phyloP scores from a whole-genome alignment of 2,329 filamentous ascomycete genomes.

The Neopestalotiopsis sp. region DNA sequence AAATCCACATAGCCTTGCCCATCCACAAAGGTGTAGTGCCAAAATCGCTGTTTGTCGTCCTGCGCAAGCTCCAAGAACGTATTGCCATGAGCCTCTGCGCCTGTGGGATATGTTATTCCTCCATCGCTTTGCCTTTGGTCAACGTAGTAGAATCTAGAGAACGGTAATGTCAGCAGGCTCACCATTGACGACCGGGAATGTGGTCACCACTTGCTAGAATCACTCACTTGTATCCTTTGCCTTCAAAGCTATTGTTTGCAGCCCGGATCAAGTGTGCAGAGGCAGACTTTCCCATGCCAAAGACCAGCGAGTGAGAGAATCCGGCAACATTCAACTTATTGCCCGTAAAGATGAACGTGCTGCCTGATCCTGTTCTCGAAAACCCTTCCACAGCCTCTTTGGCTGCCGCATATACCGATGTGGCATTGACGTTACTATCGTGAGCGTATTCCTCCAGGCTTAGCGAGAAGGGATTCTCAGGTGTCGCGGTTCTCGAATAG shows the following conservation, averaged over 20 bases:
- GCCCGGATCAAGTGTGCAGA: constrained; percentile 24
- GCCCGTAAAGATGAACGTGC: constrained; percentile 32
- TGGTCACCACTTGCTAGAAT: neutral
- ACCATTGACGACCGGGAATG: neutral
- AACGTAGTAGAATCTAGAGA: constrained; percentile 26
- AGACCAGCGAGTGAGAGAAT: constrained; percentile 9
- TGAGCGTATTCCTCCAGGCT: constrained; percentile 17
- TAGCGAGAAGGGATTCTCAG: constrained; percentile 19
- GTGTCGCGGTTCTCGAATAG: neutral
- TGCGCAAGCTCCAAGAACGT: constrained; percentile 22
- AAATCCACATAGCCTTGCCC: constrained; percentile 21
- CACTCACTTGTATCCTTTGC: constrained; percentile 33
- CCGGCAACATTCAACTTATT: constrained; percentile 28
- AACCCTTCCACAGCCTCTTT: constrained; percentile 26
- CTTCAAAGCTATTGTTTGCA: constrained; percentile 19
- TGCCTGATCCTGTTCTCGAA: constrained; percentile 24
- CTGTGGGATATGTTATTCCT: constrained; percentile 15
- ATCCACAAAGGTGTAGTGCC: constrained; percentile 25
- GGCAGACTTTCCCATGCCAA: constrained; percentile 18
- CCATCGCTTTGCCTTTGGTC: constrained; percentile 25
- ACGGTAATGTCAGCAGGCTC: neutral
- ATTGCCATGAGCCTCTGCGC: constrained; percentile 22
- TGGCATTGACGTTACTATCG: constrained; percentile 21
- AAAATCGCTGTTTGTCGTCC: constrained; percentile 23
- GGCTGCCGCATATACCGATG: constrained; percentile 20